These are phyloP conservation scores for Verruconis gallopava DNA, from an alignment of 2,329 filamentous ascomycete genomes.

Conservation along the genomic window DNA sequence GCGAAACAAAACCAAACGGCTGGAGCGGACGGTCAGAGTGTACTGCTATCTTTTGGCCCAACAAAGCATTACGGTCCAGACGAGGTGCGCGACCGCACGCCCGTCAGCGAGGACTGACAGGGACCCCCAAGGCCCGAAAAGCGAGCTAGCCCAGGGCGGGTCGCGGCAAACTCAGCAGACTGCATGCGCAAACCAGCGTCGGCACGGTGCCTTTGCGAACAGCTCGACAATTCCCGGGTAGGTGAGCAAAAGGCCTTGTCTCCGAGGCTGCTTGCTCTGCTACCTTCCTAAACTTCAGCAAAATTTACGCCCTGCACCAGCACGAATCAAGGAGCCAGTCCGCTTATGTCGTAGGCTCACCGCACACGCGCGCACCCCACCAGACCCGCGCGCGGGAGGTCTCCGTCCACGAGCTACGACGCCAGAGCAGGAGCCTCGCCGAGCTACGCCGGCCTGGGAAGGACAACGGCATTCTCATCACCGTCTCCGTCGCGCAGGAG, in stretches of 20 bases:
- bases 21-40: too few relatives aligned
- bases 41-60: too few relatives aligned
- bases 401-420: slow-evolving; percentile 3
- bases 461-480: slow-evolving; percentile 1
- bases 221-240: neutral
- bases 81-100: too few relatives aligned
- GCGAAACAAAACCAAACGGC: too few relatives aligned
- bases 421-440: neutral
- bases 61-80: too few relatives aligned
- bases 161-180: too few relatives aligned
- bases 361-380: neutral
- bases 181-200: too few relatives aligned
- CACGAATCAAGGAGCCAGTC: neutral
- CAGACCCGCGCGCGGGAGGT: slow-evolving; percentile 6
- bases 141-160: too few relatives aligned
- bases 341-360: slow-evolving; percentile 1
- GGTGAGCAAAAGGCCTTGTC: neutral
- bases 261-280: neutral
- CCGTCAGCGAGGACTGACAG: too few relatives aligned
- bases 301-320: slow-evolving; percentile 1
- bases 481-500: neutral
- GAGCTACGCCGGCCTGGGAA: neutral
- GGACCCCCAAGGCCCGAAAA: too few relatives aligned
- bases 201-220: too few relatives aligned
- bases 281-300: slow-evolving; percentile 2